Conservation (phyloP, 768 basidiomycete genomes). For the Dacryopinax primogenitus region DNA sequence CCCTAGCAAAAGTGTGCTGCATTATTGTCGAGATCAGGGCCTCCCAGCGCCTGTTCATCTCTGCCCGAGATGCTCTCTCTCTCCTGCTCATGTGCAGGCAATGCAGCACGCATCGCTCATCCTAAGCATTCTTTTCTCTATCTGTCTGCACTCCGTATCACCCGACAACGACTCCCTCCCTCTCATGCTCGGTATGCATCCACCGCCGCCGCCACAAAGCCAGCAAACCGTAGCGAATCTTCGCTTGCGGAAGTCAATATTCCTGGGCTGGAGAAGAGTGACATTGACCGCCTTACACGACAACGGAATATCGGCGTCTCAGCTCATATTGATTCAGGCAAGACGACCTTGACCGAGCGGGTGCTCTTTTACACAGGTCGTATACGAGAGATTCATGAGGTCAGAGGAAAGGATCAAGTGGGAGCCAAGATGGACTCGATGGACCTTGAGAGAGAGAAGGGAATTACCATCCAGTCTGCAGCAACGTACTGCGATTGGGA, state of each 20-base stretch:
- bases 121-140: not conserved
- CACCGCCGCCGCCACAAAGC: not conserved
- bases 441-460: conserved; percentile 97
- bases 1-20: no score
- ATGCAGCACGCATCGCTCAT: not conserved
- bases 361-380: conserved; percentile 93
- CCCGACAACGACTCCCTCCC: not conserved
- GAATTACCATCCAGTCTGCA: conserved; percentile 97
- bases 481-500: conserved; percentile 98
- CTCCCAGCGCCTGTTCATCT: no score
- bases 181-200: not conserved
- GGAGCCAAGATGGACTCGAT: conserved; percentile 99
- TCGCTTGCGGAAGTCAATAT: conserved; percentile 18
- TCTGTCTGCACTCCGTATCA: not conserved
- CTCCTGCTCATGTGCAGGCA: not conserved
- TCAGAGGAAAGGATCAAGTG: conserved; percentile 85
- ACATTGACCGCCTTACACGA: conserved; percentile 49
- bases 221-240: no score
- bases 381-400: conserved; percentile 93
- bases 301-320: conserved; percentile 96
- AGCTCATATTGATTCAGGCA: conserved; percentile 92
- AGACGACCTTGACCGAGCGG: conserved; percentile 95
- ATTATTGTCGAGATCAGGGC: no score
- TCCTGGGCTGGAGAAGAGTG: conserved; percentile 40
- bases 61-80: not conserved